phyloP scores from a whole-genome alignment of 2,329 filamentous ascomycete genomes.

The Colletotrichum sublineola region DNA sequence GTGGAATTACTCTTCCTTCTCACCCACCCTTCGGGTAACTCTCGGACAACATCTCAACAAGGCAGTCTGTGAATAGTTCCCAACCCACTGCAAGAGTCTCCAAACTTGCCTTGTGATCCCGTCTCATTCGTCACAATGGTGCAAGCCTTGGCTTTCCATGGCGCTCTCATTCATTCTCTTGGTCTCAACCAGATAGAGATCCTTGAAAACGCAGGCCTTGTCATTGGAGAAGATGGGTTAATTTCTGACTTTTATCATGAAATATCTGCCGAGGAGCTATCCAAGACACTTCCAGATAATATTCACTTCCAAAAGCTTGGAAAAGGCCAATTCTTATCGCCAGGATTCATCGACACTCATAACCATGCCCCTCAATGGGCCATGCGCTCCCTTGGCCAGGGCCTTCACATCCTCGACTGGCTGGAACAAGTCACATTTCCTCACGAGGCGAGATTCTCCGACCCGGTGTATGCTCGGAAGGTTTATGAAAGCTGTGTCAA shows the following conservation, averaged over 20 bases:
- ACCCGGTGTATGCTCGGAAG: conserved; percentile 64
- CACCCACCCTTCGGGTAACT: neutral
- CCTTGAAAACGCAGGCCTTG: conserved; percentile 54
- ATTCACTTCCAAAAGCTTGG: conserved; percentile 50
- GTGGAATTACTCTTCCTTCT: neutral
- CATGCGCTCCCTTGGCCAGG: conserved; percentile 62
- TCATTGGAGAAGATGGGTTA: conserved; percentile 45
- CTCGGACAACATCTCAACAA: neutral
- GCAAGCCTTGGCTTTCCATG: conserved; percentile 51
- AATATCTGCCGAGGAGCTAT: conserved; percentile 17
- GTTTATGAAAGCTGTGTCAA: conserved; percentile 67
- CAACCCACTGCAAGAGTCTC: too few species aligned
- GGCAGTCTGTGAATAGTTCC: neutral
- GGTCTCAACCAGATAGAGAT: conserved; percentile 52
- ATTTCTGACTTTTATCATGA: conserved; percentile 46
- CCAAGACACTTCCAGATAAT: conserved; percentile 18
- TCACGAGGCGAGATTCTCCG: conserved; percentile 71
- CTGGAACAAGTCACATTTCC: conserved; percentile 74
- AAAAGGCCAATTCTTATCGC: conserved; percentile 66
- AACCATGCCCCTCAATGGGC: conserved; percentile 74
- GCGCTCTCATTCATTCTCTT: conserved; percentile 58
- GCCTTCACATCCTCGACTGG: conserved; percentile 72
- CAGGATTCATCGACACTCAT: conserved; percentile 75
- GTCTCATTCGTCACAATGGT: neutral
- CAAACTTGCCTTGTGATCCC: neutral